These are phyloP conservation scores for Penicillium maclennaniae DNA, from an alignment of 495 filamentous ascomycete genomes.

Conservation along the genomic window DNA sequence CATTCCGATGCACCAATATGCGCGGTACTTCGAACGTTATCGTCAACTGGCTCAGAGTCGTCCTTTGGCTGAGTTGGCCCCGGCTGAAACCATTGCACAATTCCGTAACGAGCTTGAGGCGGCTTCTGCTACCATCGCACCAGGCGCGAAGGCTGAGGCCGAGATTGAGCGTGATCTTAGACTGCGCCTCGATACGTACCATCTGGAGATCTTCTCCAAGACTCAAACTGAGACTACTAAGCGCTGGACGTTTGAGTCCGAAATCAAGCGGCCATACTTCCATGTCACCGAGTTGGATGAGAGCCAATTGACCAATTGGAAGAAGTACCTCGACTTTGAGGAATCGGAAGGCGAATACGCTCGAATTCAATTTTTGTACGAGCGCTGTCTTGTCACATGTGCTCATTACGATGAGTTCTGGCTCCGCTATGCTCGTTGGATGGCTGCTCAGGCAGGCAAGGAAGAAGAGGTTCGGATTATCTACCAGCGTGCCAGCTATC, in stretches of 20 bases:
- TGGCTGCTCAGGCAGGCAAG: constrained; percentile 75
- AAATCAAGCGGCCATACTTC: constrained; percentile 96
- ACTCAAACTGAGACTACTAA: constrained; percentile 89
- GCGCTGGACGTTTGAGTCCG: constrained; percentile 91
- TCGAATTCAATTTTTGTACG: constrained; percentile 80
- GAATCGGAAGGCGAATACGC: constrained; percentile 76
- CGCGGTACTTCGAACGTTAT: constrained; percentile 90
- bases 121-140: constrained; percentile 41
- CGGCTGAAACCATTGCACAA: constrained; percentile 61
- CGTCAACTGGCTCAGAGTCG: constrained; percentile 70
- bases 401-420: constrained; percentile 98
- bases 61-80: constrained; percentile 68
- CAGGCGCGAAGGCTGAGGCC: constrained; percentile 55
- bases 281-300: constrained; percentile 91
- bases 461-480: constrained; percentile 91
- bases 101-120: constrained; percentile 69
- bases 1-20: constrained; percentile 96
- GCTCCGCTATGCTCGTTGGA: constrained; percentile 97
- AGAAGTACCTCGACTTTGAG: constrained; percentile 95
- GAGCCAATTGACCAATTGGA: constrained; percentile 84
- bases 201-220: constrained; percentile 74
- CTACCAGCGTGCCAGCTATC: constrained; percentile 78
- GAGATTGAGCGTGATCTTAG: constrained; percentile 85
- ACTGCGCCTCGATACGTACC: constrained; percentile 70
- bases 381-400: constrained; percentile 87